Conservation (phyloP, 495 filamentous ascomycete genomes). For the Hyaloscypha bicolor region DNA sequence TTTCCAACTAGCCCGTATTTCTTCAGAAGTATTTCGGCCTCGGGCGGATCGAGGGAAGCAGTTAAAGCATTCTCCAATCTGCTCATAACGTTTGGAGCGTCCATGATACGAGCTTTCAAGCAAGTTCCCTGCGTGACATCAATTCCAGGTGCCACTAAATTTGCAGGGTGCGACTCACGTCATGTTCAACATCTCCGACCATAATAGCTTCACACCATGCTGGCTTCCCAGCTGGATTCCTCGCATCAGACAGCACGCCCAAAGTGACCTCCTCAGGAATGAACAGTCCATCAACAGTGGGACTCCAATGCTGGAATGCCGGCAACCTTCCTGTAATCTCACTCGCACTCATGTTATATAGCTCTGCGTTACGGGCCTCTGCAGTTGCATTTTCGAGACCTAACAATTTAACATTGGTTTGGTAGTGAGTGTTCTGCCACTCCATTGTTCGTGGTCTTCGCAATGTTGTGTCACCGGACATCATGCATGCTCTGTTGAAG, state of each 20-base stretch:
- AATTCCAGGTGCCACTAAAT: not conserved
- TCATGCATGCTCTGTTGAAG: constrained; percentile 21
- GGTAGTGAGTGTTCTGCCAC: constrained; percentile 18
- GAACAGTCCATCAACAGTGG: constrained; percentile 20
- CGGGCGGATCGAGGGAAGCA: not conserved
- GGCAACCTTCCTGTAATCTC: constrained; percentile 14
- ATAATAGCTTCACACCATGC: constrained; percentile 21
- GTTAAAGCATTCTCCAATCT: not conserved
- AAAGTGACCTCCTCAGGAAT: constrained; percentile 14
- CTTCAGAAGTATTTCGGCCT: not conserved
- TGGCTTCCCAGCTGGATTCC: constrained; percentile 12
- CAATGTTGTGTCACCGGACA: constrained; percentile 27
- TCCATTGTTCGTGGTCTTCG: constrained; percentile 15
- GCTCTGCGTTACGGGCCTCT: not conserved
- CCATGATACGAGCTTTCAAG: constrained; percentile 15
- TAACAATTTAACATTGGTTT: constrained; percentile 3
- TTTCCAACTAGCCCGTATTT: not conserved
- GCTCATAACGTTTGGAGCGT: constrained; percentile 10
- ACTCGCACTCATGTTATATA: constrained; percentile 1
- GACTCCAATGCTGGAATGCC: constrained; percentile 17
- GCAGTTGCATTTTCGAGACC: not conserved
- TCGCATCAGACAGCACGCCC: constrained; percentile 11
- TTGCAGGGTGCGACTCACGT: constrained; percentile 13
- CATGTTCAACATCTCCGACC: constrained; percentile 20
- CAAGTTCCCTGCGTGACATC: constrained; percentile 16